phyloP scores from a whole-genome alignment of 345 rosid species.

The Eucalyptus regnans region DNA sequence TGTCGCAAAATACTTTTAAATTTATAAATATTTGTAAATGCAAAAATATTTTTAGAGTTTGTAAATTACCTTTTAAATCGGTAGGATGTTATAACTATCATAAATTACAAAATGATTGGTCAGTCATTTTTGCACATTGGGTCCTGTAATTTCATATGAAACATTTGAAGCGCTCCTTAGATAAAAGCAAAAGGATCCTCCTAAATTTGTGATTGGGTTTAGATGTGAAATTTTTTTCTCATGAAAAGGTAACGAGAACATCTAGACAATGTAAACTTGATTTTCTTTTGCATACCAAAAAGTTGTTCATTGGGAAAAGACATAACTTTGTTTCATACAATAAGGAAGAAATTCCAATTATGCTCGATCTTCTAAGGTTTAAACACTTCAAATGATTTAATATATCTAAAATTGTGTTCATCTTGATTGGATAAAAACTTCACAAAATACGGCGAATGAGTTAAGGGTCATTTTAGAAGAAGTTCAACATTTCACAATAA shows the following conservation, averaged over 20 bases:
- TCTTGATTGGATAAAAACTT: not conserved
- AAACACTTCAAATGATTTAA: too few relatives aligned
- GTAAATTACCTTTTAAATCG: not conserved
- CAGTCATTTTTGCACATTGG: not conserved
- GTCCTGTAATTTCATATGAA: not conserved
- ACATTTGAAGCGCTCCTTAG: accelerated
- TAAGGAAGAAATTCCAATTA: not conserved
- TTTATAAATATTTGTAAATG: not conserved
- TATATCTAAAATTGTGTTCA: not conserved
- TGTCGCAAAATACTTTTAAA: accelerated
- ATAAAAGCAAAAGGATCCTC: not conserved
- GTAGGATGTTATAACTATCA: not conserved
- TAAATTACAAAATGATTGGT: not conserved
- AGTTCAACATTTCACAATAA: not conserved
- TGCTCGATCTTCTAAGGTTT: not conserved
- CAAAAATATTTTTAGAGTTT: not conserved
- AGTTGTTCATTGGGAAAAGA: not conserved
- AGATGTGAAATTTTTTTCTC: not conserved
- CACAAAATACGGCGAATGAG: not conserved
- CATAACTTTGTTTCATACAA: not conserved
- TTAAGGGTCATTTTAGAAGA: not conserved
- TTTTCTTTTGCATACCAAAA: not conserved
- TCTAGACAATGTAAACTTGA: not conserved
- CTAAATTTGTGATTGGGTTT: not conserved
- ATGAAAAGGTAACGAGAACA: not conserved